Evolutionary conservation across 768 basidiomycete species (phyloP), one percentile per base, ranked within the genome.

Genomic region (Russula compacta): DNA sequence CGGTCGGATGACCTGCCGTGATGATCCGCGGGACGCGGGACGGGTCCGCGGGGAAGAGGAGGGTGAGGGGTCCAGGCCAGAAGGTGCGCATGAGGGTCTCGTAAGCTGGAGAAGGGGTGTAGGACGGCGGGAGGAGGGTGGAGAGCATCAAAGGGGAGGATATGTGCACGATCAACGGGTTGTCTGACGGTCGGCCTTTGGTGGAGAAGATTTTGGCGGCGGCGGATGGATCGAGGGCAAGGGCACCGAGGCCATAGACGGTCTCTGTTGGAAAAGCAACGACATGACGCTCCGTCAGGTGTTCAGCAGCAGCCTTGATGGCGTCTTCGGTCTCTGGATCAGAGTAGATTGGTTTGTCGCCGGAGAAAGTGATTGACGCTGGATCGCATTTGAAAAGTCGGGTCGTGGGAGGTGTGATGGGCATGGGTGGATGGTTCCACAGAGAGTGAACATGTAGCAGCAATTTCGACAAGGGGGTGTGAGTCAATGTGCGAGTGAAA

Each of bases 201-300:
- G 87, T 87, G 17, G 80, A 72, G 73, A 93, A 99, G 67, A 99
- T 94, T 67, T 79, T 80, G 2, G 79, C 69, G 6, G 83, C 81
- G 2, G 95, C 92, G 15, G 73, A 64, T 8, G 80, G 64, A 67
- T 83, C 75, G 48, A 92, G 74, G 0, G 95, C 93, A 21, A 85
- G 74, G 0, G 93, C 97, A 33, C 90, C 97, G n/a, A 99, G 83
- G 1, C 97, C 97, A 73, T 98, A 99, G 11, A 99, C 97, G 0
- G 97, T 98, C 74, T 99, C 97, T 35, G 97, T 98, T 0, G 97
- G 95, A 70, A 99, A 90, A 0, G 87, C 95, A 58, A 98, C 87
- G 21, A 82, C 78, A 59, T 82, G 76, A 24, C 74, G 74, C 38
- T 78, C 66, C 49, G 78, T 72, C 7, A 89, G 79, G 58, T 81